These are phyloP conservation scores for Trapa incisa DNA, from an alignment of 345 rosid species.

Conservation along the genomic window DNA sequence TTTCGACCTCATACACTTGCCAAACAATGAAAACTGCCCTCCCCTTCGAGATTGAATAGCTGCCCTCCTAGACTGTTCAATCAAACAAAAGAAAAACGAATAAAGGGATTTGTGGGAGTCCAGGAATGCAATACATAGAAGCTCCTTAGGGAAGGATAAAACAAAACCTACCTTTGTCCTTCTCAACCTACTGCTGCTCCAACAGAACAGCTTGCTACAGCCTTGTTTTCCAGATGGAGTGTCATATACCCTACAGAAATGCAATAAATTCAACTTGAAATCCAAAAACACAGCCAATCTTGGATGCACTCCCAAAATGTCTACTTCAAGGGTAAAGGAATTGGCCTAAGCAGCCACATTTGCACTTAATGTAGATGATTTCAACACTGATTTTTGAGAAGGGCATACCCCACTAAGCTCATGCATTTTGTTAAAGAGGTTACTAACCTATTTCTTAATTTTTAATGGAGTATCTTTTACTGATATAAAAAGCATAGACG, in stretches of 20 bases:
- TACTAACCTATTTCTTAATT: too few relatives aligned
- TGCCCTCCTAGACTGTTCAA: conserved; percentile 44
- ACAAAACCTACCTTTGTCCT: conserved; percentile 43
- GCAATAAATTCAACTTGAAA: not conserved
- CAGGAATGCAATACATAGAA: not conserved
- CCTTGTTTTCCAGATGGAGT: conserved; percentile 69
- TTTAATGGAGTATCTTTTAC: too few relatives aligned
- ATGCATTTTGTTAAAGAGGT: too few relatives aligned
- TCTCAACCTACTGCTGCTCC: conserved; percentile 44
- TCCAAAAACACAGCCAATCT: not conserved
- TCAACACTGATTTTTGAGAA: too few relatives aligned
- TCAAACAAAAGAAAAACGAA: not conserved
- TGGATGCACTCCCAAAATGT: not conserved
- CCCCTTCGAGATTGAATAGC: conserved; percentile 26
- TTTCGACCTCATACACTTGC: conserved; percentile 54
- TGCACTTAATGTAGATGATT: not conserved
- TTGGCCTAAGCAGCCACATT: not conserved
- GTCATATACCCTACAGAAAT: conserved; percentile 58
- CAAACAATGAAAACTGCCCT: conserved; percentile 49
- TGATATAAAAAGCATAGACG: too few relatives aligned
- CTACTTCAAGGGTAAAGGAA: too few relatives aligned
- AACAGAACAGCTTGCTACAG: conserved; percentile 73
- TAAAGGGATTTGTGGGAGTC: not conserved
- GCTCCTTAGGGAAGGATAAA: not conserved
- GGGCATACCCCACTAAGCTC: too few relatives aligned